Evolutionary conservation across 768 basidiomycete genomes (phyloP), one percentile per base, ranked within the genome.

Genomic region (Chalciporus chontae): DNA sequence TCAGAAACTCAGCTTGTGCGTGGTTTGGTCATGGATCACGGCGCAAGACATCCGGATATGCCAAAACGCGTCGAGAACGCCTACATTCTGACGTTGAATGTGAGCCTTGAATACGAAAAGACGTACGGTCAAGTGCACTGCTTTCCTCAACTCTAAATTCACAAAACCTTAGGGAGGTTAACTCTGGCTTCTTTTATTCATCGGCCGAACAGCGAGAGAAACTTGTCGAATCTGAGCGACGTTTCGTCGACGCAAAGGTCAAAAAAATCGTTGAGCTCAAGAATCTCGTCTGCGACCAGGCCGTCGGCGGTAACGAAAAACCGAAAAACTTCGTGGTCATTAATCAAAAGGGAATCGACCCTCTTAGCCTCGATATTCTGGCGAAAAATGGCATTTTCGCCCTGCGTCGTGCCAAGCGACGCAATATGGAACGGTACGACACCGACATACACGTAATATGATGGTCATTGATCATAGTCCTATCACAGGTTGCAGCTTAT

Each of bases 311-410:
- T 17, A 85, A 83, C 55, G 87, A 89, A 71, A 88, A 88, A 68
- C 77, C 71, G 57, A 94, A 90, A 70, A 84, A 76, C 63, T 97
- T 99, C 65, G 95, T 98, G 43, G 70, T 98, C 47, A 87, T 99
- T 72, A 99, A 98, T 70, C 96, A 99, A 71, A 99, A 99, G 71
- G 96, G 96, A 55, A 99, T 99, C 56, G 96, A 99, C 69, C 96
- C 96, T 6, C 80, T 99, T 66, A 91, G 88, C 61, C 77, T 99
- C 48, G 96, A 99, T 69, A 85, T 98, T 37, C 75, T 99, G 36
- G 94, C 91, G 39, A 98, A 98, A 78, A 90, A 93, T 69, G 95
- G 94, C 11, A 98, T 99, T 55, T 71, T 99, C 50, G 95, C 93
- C 18, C 78, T 99, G 44, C 81, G 96, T 54, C 78, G 96, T 53